Evolutionary conservation across 2,329 filamentous ascomycete genomes (phyloP).

Genomic region (Pseudogymnoascus sp.): DNA sequence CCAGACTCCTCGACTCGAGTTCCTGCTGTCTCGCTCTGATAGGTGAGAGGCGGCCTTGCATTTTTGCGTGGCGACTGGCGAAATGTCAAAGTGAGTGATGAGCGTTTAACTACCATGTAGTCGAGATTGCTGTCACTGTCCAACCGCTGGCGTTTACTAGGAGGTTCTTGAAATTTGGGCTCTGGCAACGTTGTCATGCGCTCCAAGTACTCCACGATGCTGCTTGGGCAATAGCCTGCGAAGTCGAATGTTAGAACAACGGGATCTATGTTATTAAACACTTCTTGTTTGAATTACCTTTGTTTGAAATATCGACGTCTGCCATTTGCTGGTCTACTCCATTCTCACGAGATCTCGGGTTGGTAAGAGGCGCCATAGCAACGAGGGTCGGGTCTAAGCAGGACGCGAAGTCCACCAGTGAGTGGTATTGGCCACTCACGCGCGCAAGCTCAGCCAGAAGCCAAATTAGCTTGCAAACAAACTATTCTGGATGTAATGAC

Average conservation of each 20-base stretch:
- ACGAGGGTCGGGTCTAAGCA: not conserved
- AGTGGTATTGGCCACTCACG: not conserved
- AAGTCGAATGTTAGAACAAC: constrained; percentile 18
- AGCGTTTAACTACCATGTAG: constrained; percentile 24
- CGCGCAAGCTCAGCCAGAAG: not conserved
- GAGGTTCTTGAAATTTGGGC: constrained; percentile 7
- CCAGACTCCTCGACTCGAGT: not conserved
- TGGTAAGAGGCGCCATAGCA: not conserved
- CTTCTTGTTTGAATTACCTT: not conserved
- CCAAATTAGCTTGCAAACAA: not conserved
- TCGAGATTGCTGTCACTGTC: constrained; percentile 11
- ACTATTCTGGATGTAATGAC: not conserved
- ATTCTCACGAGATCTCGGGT: not conserved
- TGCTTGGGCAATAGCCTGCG: constrained; percentile 19
- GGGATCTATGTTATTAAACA: constrained; percentile 2
- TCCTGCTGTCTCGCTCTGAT: constrained; percentile 13
- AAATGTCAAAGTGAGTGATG: constrained; percentile 18
- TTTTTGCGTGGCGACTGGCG: constrained; percentile 17
- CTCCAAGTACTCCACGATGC: constrained; percentile 12
- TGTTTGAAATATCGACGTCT: not conserved
- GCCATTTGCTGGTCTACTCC: not conserved
- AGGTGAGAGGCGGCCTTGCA: constrained; percentile 17
- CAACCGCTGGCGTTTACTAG: not conserved
- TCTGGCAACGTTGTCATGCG: constrained; percentile 22
- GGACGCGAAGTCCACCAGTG: not conserved